phyloP scores from a whole-genome alignment of 441 rosid species.

The Cnidoscolus chayamansa region DNA sequence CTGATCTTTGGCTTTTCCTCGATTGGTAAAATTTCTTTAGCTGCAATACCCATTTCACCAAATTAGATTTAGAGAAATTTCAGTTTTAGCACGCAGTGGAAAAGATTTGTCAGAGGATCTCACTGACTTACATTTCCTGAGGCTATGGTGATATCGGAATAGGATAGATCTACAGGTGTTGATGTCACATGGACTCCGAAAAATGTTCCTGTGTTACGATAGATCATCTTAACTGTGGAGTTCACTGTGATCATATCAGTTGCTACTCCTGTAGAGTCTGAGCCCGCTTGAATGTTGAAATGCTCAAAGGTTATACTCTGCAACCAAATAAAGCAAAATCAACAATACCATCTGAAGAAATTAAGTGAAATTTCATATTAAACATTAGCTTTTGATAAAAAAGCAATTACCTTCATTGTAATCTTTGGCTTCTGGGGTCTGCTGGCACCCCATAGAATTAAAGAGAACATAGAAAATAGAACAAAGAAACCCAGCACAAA shows the following conservation, averaged over 20 bases:
- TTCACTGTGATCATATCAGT: slow-evolving; percentile 83
- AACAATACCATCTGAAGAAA: slow-evolving; percentile 12
- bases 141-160: slow-evolving; percentile 58
- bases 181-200: slow-evolving; percentile 89
- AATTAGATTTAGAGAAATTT: slow-evolving; percentile 6
- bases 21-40: slow-evolving; percentile 68
- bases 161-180: slow-evolving; percentile 66
- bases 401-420: slow-evolving; percentile 51
- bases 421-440: slow-evolving; percentile 81
- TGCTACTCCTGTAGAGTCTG: slow-evolving; percentile 80
- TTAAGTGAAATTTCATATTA: neutral
- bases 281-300: slow-evolving; percentile 81
- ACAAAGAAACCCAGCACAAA: slow-evolving; percentile 70
- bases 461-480: slow-evolving; percentile 72
- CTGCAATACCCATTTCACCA: slow-evolving; percentile 39
- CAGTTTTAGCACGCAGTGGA: neutral
- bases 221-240: slow-evolving; percentile 65
- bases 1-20: slow-evolving; percentile 71
- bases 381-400: neutral
- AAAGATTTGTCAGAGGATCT: neutral
- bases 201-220: slow-evolving; percentile 83
- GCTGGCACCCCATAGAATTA: slow-evolving; percentile 85
- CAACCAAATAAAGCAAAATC: slow-evolving; percentile 1
- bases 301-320: slow-evolving; percentile 77
- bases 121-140: slow-evolving; percentile 63